Conservation (phyloP, 2,329 filamentous ascomycete species). For the Didymella lethalis region DNA sequence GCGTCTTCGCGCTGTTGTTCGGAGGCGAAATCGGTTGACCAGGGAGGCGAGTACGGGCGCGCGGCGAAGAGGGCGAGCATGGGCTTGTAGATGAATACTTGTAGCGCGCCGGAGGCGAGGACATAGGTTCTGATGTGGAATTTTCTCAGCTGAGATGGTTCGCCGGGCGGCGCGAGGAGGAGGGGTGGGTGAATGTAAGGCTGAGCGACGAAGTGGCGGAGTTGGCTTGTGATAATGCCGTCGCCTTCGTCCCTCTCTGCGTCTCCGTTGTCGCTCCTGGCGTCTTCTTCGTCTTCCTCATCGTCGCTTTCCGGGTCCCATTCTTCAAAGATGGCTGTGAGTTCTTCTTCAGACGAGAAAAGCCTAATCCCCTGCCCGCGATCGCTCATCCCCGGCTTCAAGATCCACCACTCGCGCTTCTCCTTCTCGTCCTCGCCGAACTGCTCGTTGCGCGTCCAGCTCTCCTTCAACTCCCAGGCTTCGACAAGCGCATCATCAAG, state of each 20-base stretch:
- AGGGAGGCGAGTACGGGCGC: conserved; percentile 73
- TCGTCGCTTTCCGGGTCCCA: conserved; percentile 83
- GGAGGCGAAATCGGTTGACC: conserved; percentile 41
- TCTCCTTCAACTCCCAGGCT: conserved; percentile 84
- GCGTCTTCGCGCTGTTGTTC: conserved; percentile 42
- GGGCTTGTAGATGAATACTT: conserved; percentile 83
- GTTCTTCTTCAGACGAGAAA: conserved; percentile 83
- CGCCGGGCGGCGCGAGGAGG: conserved; percentile 62
- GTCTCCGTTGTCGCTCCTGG: conserved; percentile 42
- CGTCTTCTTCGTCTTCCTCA: conserved; percentile 58
- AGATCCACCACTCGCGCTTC: conserved; percentile 87
- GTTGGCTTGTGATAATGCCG: conserved; percentile 82
- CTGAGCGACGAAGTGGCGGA: conserved; percentile 95
- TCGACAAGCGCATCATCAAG: conserved; percentile 92
- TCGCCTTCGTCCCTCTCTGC: conserved; percentile 48
- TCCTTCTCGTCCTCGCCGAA: conserved; percentile 47
- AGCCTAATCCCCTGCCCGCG: conserved; percentile 90
- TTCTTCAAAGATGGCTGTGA: conserved; percentile 87
- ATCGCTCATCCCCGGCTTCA: conserved; percentile 98
- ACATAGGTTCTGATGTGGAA: conserved; percentile 97
- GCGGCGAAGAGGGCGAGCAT: conserved; percentile 95
- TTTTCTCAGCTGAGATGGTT: conserved; percentile 65
- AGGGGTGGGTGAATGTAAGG: conserved; percentile 92
- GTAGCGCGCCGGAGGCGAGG: conserved; percentile 77
- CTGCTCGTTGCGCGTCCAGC: conserved; percentile 72